phyloP scores from a whole-genome alignment of 208 protist genomes.

The Histomonas meleagridis region DNA sequence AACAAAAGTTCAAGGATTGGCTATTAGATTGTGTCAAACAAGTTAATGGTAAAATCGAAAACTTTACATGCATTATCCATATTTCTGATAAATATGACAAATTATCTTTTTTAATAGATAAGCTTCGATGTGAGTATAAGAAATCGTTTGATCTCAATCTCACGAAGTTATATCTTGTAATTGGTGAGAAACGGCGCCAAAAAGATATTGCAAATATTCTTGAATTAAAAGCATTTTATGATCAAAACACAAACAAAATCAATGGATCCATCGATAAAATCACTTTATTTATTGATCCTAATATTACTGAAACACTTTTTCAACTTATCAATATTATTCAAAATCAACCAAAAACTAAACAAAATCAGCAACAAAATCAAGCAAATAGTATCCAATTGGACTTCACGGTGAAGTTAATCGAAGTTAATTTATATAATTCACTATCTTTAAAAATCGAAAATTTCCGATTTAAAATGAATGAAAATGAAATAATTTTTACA shows the following conservation, averaged over 20 bases:
- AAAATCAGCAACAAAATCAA: not conserved
- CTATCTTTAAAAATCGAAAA: too few species aligned
- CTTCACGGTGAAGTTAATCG: too few species aligned
- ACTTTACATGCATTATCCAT: not conserved
- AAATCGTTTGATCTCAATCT: not conserved
- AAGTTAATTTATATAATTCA: too few species aligned
- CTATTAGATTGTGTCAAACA: not conserved
- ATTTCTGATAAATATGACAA: not conserved
- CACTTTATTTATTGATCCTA: not conserved
- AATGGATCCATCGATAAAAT: not conserved
- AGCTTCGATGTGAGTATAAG: not conserved
- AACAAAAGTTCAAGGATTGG: not conserved
- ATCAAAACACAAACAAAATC: not conserved
- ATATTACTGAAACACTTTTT: not conserved
- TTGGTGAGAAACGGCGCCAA: conserved; percentile 11
- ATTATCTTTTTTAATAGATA: not conserved
- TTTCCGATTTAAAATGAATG: too few species aligned
- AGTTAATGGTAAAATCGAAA: not conserved
- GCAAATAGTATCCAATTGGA: too few species aligned
- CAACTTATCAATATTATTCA: not conserved
- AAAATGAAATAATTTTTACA: too few species aligned
- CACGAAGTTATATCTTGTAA: not conserved
- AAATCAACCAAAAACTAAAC: not conserved
- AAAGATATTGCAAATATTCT: not conserved
- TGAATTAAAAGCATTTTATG: not conserved